Evolutionary conservation across 2,329 filamentous ascomycete species (phyloP), one percentile per base, ranked within the genome.

Genomic region (Cordyceps farinosa): DNA sequence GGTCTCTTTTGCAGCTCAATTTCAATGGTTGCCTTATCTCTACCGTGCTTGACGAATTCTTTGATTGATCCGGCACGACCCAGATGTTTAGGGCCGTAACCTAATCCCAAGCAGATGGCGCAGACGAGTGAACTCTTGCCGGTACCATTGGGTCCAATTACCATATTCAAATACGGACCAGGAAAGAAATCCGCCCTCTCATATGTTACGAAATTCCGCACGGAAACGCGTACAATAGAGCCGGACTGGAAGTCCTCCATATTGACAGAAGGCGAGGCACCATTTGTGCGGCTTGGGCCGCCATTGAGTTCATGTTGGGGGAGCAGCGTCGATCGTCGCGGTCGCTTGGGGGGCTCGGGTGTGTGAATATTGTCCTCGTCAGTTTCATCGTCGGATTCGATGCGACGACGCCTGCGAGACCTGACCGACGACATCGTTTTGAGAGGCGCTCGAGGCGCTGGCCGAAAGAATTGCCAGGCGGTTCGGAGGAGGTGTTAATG

Each of bases 71-170:
- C 92, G 7, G 93, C 92, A 65, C 95, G 88, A 17, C 94, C 95
- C 17, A 99, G 83, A 70, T 93, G 86, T 75, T 89, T 86, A 30
- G 93, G 87, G 38, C 87, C 85, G 81, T 90, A 97, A 54, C 95
- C 95, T 32, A 99, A 79, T 2, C 95, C 95, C 15, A 99, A 78
- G 72, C 95, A 98, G 68, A 99, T 96, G 51, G 95, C 95, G 76
- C 95, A 99, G 50, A 99, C 94, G 32, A 99, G 82, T 0, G 95
- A 97, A 77, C 94, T 98, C 78, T 99, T 99, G 62, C 95, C 95
- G 0, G 95, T 98, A 40, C 95, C 95, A 71, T 99, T 99, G n/a
- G 95, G 95, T 0, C 95, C 95, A 69, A 99, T 97, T 60, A 99
- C 89, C 94, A 99, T 98, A 74, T 99, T 99, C 71, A 99, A 77